A percentile compares a stretch with the other conserved stretches of the same genome.
Evolutionary conservation across 768 basidiomycete genomes (phyloP).

Genomic region (Leccinum disarticulatum): DNA sequence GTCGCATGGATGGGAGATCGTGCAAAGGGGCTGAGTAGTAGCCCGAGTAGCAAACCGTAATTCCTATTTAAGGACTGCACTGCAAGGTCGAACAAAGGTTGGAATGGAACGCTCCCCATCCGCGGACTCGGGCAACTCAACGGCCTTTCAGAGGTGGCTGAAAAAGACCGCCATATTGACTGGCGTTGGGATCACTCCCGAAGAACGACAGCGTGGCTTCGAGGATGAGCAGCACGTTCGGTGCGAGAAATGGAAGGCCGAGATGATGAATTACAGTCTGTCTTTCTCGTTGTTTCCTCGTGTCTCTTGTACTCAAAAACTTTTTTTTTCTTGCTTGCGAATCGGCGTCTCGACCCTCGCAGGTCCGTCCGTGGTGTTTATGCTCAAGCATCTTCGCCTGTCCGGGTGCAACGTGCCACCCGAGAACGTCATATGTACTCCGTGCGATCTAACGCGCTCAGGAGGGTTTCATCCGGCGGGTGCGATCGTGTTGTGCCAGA

Average conservation of each 20-base stretch:
- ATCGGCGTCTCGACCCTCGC: neutral
- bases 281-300: constrained; percentile 19
- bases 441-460: constrained; percentile 70
- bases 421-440: constrained; percentile 77
- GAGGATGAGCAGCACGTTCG: constrained; percentile 39
- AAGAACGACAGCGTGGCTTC: constrained; percentile 39
- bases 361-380: constrained; percentile 89
- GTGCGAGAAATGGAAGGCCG: constrained; percentile 72
- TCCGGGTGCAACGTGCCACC: constrained; percentile 70
- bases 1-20: constrained; percentile 52
- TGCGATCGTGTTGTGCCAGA: constrained; percentile 83
- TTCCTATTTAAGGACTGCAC: constrained; percentile 10
- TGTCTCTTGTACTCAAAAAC: constrained; percentile 6
- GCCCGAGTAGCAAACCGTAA: neutral
- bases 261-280: constrained; percentile 70
- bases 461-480: constrained; percentile 87
- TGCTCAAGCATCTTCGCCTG: constrained; percentile 85
- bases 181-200: constrained; percentile 48
- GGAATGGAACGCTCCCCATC: constrained; percentile 32
- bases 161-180: constrained; percentile 47
- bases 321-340: constrained; percentile 1
- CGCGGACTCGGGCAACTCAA: constrained; percentile 23
- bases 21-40: constrained; percentile 42
- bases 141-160: constrained; percentile 52
- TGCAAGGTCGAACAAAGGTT: neutral